Conservation (phyloP, 2,329 filamentous ascomycete genomes). For the Chalaropsis thielavioides region DNA sequence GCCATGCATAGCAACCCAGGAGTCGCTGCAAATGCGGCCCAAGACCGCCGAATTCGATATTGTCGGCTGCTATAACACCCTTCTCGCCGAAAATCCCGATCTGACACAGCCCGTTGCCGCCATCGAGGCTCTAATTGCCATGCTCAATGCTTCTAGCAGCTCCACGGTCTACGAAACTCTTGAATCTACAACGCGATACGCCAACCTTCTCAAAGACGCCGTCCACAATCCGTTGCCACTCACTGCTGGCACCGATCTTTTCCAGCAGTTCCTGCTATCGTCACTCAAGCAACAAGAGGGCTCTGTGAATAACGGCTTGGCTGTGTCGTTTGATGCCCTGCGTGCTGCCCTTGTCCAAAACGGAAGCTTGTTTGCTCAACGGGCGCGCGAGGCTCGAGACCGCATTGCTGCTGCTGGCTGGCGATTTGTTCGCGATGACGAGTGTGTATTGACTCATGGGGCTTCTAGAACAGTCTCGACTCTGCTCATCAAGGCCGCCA, state of each 20-base stretch:
- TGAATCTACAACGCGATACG: constrained; percentile 65
- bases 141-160: constrained; percentile 64
- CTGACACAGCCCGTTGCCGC: constrained; percentile 92
- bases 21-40: constrained; percentile 8
- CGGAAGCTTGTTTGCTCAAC: constrained; percentile 69
- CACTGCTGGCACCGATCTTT: constrained; percentile 85
- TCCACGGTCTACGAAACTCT: constrained; percentile 91
- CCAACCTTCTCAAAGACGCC: constrained; percentile 58
- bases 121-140: constrained; percentile 78
- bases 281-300: constrained; percentile 40
- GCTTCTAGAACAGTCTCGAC: constrained; percentile 72
- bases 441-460: constrained; percentile 78
- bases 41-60: constrained; percentile 30
- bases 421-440: constrained; percentile 63
- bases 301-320: constrained; percentile 21
- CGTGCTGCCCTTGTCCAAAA: constrained; percentile 74
- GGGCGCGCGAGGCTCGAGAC: constrained; percentile 72
- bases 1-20: neutral
- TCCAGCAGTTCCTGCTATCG: constrained; percentile 82
- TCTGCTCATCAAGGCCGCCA: constrained; percentile 52
- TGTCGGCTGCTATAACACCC: constrained; percentile 39
- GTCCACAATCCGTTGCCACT: constrained; percentile 84
- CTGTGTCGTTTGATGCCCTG: constrained; percentile 57
- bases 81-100: constrained; percentile 54
- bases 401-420: constrained; percentile 69